Conservation (phyloP, 1,284 basidiomycete species). For the Inonotus hispidus region DNA sequence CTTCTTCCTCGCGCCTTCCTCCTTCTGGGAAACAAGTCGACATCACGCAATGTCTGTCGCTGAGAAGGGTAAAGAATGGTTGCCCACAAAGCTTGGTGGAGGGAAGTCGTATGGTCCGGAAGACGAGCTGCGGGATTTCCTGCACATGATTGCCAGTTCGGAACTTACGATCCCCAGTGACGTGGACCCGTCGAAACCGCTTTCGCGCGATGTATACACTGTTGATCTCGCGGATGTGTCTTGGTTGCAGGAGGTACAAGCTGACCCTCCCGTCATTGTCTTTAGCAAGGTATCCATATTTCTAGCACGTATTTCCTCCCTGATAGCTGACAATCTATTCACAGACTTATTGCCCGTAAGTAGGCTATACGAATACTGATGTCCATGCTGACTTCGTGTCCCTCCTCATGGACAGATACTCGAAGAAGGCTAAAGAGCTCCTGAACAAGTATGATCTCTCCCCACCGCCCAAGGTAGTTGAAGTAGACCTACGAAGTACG, state of each 20-base stretch:
- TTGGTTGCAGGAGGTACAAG: conserved; percentile 41
- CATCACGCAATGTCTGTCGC: conserved; percentile 7
- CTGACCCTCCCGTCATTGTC: conserved; percentile 61
- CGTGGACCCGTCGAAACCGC: conserved; percentile 27
- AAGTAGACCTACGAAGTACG: conserved; percentile 68
- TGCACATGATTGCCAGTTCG: conserved; percentile 23
- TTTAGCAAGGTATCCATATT: conserved; percentile 65
- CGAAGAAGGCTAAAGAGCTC: conserved; percentile 62
- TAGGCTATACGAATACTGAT: conserved; percentile 3
- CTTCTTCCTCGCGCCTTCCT: conserved; percentile 16
- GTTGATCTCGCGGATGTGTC: conserved; percentile 40
- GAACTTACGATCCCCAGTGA: conserved; percentile 20
- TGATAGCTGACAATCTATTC: not conserved
- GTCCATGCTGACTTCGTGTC: not conserved
- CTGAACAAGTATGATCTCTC: conserved; percentile 58
- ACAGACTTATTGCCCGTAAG: conserved; percentile 69
- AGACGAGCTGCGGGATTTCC: conserved; percentile 20
- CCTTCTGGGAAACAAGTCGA: conserved; percentile 16
- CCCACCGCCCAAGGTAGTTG: conserved; percentile 66
- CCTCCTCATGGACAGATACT: conserved; percentile 42
- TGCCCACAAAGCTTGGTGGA: not conserved
- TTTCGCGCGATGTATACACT: conserved; percentile 50
- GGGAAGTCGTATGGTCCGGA: conserved; percentile 2
- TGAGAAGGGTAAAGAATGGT: conserved; percentile 5
- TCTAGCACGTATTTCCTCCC: not conserved